Conservation (phyloP, 441 rosid species). For the Gossypium aridum region DNA sequence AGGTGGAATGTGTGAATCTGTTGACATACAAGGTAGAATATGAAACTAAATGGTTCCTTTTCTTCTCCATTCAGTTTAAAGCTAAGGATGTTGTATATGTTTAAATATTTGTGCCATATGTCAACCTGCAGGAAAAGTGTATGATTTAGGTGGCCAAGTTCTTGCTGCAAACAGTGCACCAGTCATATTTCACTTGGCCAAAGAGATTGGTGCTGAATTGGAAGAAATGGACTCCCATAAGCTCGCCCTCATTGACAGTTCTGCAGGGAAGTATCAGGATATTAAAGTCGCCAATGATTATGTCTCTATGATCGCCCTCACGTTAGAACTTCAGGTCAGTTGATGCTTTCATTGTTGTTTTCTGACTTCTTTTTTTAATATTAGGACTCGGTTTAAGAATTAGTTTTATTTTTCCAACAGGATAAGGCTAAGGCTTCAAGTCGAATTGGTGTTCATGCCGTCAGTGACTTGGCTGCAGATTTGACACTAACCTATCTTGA, state of each 20-base stretch:
- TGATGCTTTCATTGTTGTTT: constrained; percentile 1
- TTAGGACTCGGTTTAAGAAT: background rate
- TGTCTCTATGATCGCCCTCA: constrained; percentile 47
- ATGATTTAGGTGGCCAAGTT: constrained; percentile 77
- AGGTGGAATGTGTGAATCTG: constrained; percentile 73
- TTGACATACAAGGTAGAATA: constrained; percentile 54
- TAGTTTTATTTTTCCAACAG: constrained; percentile 21
- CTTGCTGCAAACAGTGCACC: constrained; percentile 73
- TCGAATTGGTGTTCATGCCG: constrained; percentile 53
- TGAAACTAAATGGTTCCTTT: background rate
- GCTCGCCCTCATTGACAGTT: constrained; percentile 49
- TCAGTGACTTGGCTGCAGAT: constrained; percentile 60
- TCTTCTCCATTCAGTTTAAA: background rate
- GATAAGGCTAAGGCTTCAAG: constrained; percentile 50
- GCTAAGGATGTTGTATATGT: background rate
- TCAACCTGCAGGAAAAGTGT: constrained; percentile 38
- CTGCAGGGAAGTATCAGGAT: constrained; percentile 46
- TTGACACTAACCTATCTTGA: constrained; percentile 42
- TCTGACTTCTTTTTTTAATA: background rate
- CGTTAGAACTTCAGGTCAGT: constrained; percentile 61
- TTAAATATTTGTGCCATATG: background rate
- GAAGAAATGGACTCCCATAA: constrained; percentile 71
- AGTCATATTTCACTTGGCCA: constrained; percentile 52
- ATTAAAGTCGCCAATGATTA: constrained; percentile 59
- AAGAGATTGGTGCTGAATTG: constrained; percentile 43